phyloP scores from a whole-genome alignment of 768 basidiomycete species.

The Leccinum subgranulosum region DNA sequence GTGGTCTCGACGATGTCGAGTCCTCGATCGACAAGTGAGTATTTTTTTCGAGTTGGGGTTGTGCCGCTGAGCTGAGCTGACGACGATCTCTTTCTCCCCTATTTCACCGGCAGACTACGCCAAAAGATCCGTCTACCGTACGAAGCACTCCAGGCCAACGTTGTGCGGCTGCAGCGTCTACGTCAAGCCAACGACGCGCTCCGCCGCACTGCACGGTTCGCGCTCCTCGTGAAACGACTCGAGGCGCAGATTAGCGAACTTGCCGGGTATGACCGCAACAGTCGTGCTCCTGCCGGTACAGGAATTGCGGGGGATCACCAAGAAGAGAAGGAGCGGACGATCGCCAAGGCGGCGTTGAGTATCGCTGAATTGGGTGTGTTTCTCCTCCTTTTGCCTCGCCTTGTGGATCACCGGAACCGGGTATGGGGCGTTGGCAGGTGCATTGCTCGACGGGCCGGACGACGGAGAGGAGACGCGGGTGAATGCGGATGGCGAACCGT shows the following conservation, averaged over 20 bases:
- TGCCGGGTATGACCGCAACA: slow-evolving; percentile 2
- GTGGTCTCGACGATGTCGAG: slow-evolving; percentile 72
- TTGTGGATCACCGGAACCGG: background rate
- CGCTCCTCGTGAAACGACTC: slow-evolving; percentile 76
- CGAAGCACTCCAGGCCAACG: slow-evolving; percentile 65
- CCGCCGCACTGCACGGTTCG: slow-evolving; percentile 80
- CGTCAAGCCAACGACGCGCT: slow-evolving; percentile 84
- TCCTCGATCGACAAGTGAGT: slow-evolving; percentile 72
- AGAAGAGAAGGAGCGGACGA: slow-evolving; percentile 80
- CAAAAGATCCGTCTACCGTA: slow-evolving; percentile 86
- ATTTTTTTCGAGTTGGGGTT: background rate
- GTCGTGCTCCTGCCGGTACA: background rate
- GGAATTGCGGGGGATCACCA: slow-evolving; percentile 40
- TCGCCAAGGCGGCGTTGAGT: slow-evolving; percentile 93
- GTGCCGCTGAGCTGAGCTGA: background rate
- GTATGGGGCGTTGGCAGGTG: slow-evolving; percentile 33
- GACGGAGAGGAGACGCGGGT: background rate
- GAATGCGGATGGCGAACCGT: slow-evolving; percentile 7
- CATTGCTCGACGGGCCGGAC: slow-evolving; percentile 46
- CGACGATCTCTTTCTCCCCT: background rate
- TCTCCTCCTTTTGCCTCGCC: background rate
- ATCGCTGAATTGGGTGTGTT: slow-evolving; percentile 84
- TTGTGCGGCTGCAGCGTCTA: slow-evolving; percentile 70
- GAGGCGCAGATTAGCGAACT: slow-evolving; percentile 84
- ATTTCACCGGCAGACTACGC: slow-evolving; percentile 55